Base-by-base conservation (phyloP, 192 early-diverging fungal genomes). In the Phycomyces nitens region DNA sequence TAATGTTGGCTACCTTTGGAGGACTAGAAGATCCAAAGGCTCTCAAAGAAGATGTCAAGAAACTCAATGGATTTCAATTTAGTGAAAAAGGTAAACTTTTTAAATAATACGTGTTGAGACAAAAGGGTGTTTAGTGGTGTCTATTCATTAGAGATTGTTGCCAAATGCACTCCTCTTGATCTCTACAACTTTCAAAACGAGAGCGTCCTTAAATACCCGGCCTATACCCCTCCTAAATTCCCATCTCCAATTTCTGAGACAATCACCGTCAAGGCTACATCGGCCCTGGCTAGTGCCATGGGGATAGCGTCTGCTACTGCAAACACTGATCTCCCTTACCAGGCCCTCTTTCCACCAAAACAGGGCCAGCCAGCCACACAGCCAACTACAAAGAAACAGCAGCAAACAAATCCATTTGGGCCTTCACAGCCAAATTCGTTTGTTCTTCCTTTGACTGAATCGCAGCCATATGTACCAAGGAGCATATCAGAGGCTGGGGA, bases 111-210 rank as follows among this genome's bases (percentile, higher is more conserved):
- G 16, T 1, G n/a, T 14, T 27, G 10, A 7, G n/a, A n/a, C 22
- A 24, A 29, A 23, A 16, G 16, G 3, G 11, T 14, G 7, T 11
- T 7, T 9, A 51, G 23, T 15, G 1, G 41, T 58, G 41, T 21
- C 18, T 21, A 58, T 14, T 59, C 5, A 43, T n/a, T 68, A 56
- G 8, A 61, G 29, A 44, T 38, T 56, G 42, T 59, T 29, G 68
- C 78, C 16, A 91, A 90, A 71, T 72, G 84, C 0, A 79, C 80
- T 1, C 88, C 89, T 3, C 66, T 80, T 18, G 90, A 92, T 58
- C 77, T 85, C 47, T 70, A 82, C 27, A 65, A 69, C 9, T 86
- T 86, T 56, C 78, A 87, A 52, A 67, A 68, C 3, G 79, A 86
- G 44, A 77, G 34, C 5, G 21, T 22, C 50, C 42, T 14, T 44